These are phyloP conservation scores for Globisporangium alternatum DNA, from an alignment of 352 stramenopile species.

Conservation along the genomic window DNA sequence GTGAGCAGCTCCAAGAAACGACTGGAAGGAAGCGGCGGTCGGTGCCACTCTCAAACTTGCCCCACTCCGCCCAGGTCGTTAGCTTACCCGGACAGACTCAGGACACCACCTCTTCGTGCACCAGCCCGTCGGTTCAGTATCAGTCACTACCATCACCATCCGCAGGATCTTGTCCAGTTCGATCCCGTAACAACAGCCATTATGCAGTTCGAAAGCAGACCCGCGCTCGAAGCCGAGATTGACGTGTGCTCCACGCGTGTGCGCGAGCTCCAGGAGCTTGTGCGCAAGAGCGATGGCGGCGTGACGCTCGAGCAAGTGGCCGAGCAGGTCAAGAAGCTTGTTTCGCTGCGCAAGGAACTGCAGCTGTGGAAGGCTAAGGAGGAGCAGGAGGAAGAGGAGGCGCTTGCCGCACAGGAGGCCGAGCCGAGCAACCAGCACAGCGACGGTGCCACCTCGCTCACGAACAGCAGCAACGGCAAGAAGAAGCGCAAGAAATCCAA, in stretches of 20 bases:
- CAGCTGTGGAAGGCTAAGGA: constrained; percentile 45
- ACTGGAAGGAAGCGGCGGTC: not conserved
- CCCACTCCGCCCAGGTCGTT: not conserved
- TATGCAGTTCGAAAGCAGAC: constrained; percentile 46
- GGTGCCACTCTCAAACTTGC: constrained; percentile 1
- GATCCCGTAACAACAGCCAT: constrained; percentile 7
- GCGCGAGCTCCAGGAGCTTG: constrained; percentile 49
- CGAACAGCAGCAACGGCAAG: constrained; percentile 14
- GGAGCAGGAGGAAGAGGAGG: constrained; percentile 18
- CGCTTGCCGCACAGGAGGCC: constrained; percentile 13
- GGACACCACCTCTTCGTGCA: not conserved
- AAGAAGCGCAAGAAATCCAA: constrained; percentile 33
- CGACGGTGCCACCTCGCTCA: constrained; percentile 16
- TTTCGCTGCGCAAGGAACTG: constrained; percentile 69
- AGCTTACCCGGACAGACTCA: not conserved
- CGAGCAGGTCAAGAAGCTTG: constrained; percentile 54
- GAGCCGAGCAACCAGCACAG: constrained; percentile 22
- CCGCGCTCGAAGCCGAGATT: constrained; percentile 51
- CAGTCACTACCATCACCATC: not conserved
- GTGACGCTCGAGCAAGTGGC: constrained; percentile 48
- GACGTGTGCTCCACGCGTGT: constrained; percentile 48
- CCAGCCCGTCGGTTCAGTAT: constrained; percentile 1
- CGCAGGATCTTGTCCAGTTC: not conserved
- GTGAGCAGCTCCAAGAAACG: not conserved
- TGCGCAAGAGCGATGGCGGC: constrained; percentile 37